These are phyloP conservation scores for Entonaema liquescens DNA, from an alignment of 495 filamentous ascomycete species.

Conservation along the genomic window DNA sequence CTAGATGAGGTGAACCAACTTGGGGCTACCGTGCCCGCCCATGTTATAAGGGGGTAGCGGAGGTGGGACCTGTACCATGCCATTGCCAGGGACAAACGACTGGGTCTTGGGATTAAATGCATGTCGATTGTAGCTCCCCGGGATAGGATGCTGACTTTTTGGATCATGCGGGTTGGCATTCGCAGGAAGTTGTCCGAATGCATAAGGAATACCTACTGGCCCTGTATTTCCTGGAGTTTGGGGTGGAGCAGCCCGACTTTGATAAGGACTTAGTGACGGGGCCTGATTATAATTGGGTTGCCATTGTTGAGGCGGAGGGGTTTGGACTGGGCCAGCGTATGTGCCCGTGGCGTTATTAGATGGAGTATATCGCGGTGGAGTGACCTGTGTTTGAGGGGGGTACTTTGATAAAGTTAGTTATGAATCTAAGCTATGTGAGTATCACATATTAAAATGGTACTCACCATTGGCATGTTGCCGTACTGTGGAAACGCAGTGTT, in stretches of 20 bases:
- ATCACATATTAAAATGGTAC: conserved; percentile 26
- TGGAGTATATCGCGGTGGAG: conserved; percentile 47
- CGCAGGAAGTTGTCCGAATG: conserved; percentile 78
- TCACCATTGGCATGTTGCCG: conserved; percentile 48
- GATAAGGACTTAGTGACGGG: conserved; percentile 40
- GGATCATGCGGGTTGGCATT: conserved; percentile 71
- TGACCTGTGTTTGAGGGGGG: conserved; percentile 41
- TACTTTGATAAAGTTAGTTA: conserved; percentile 40
- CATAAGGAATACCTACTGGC: conserved; percentile 65
- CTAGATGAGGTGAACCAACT: conserved; percentile 54
- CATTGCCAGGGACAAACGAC: conserved; percentile 77
- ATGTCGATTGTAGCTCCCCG: conserved; percentile 81
- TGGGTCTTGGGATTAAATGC: conserved; percentile 94
- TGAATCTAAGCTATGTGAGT: not conserved
- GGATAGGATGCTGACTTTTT: conserved; percentile 77
- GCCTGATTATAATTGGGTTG: conserved; percentile 47
- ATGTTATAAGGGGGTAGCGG: conserved; percentile 46
- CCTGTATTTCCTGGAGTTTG: conserved; percentile 49
- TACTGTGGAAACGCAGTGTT: conserved; percentile 53
- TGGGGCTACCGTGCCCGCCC: conserved; percentile 55
- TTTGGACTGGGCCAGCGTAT: conserved; percentile 55
- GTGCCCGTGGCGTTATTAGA: conserved; percentile 51
- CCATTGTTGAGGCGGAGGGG: conserved; percentile 49
- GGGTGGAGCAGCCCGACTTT: conserved; percentile 40
- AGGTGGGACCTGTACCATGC: conserved; percentile 55